Evolutionary conservation across 2,329 filamentous ascomycete species (phyloP).

Genomic region (Cladosporium sp.): DNA sequence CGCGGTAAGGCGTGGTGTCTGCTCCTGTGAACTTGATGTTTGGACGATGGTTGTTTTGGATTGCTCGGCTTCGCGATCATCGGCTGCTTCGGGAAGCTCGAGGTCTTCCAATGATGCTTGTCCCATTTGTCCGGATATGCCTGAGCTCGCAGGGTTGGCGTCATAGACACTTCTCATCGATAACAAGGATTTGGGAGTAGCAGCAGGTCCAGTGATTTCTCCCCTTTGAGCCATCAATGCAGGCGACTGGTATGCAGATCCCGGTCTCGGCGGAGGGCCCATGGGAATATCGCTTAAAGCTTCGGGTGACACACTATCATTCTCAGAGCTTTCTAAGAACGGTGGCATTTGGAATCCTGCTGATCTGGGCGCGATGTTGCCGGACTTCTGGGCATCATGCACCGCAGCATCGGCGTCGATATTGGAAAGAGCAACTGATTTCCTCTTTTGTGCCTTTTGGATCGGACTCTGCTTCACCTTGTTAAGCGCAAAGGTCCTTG

Average conservation of each 20-base stretch:
- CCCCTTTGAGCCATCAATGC: constrained; percentile 56
- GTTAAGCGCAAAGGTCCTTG: constrained; percentile 32
- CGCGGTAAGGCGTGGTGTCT: constrained; percentile 60
- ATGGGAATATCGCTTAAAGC: constrained; percentile 44
- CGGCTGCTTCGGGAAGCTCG: constrained; percentile 68
- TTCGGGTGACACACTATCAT: constrained; percentile 49
- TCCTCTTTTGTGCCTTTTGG: constrained; percentile 58
- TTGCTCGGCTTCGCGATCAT: constrained; percentile 54
- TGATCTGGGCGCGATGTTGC: constrained; percentile 23
- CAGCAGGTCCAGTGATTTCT: constrained; percentile 19
- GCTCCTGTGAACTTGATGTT: constrained; percentile 33
- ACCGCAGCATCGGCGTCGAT: constrained; percentile 42
- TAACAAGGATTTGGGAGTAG: constrained; percentile 31
- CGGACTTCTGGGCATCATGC: constrained; percentile 33
- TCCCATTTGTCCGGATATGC: constrained; percentile 16
- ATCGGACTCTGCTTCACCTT: constrained; percentile 68
- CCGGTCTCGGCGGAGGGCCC: constrained; percentile 59
- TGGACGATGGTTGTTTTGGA: constrained; percentile 31
- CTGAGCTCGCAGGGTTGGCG: constrained; percentile 3
- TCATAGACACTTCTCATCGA: constrained; percentile 21
- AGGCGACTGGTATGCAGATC: constrained; percentile 60
- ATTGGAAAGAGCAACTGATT: constrained; percentile 42
- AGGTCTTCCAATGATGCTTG: constrained; percentile 54
- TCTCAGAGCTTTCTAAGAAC: constrained; percentile 36
- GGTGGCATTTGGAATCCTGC: constrained; percentile 20